Evolutionary conservation across 495 filamentous ascomycete genomes (phyloP).

Genomic region (Lasiosphaeris hirsuta): DNA sequence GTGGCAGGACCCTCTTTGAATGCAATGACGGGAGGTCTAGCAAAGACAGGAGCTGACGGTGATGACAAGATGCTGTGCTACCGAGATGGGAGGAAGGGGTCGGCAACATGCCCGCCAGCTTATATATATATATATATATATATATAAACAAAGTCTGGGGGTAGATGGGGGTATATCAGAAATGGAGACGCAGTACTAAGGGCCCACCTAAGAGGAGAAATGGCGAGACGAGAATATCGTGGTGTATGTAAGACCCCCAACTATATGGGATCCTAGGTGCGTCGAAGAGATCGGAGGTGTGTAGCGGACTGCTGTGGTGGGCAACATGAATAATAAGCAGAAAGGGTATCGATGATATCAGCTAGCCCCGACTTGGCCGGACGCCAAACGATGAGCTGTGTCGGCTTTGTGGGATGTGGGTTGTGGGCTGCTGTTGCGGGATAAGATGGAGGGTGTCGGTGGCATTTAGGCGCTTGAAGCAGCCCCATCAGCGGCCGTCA

Average conservation of each 20-base stretch:
- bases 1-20: constrained; percentile 10
- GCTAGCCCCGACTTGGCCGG: not conserved
- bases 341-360: constrained; percentile 2
- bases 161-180: constrained; percentile 18
- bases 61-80: constrained; percentile 12
- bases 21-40: constrained; percentile 20
- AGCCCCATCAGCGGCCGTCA: constrained; percentile 29
- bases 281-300: constrained; percentile 3
- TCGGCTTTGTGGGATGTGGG: not conserved
- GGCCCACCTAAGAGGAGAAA: constrained; percentile 13
- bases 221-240: constrained; percentile 12
- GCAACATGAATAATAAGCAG: not conserved
- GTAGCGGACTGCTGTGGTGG: not conserved
- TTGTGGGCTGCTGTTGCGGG: constrained; percentile 7
- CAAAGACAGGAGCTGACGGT: constrained; percentile 5
- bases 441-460: constrained; percentile 19
- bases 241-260: constrained; percentile 13
- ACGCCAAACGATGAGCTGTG: constrained; percentile 1
- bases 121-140: constrained; percentile 32
- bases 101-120: constrained; percentile 14
- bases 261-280: not conserved
- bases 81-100: constrained; percentile 7
- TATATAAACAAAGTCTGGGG: not conserved
- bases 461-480: constrained; percentile 30
- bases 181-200: constrained; percentile 2